Conservation (phyloP, 2,329 filamentous ascomycete species). For the Trichophyton mentagrophytes region DNA sequence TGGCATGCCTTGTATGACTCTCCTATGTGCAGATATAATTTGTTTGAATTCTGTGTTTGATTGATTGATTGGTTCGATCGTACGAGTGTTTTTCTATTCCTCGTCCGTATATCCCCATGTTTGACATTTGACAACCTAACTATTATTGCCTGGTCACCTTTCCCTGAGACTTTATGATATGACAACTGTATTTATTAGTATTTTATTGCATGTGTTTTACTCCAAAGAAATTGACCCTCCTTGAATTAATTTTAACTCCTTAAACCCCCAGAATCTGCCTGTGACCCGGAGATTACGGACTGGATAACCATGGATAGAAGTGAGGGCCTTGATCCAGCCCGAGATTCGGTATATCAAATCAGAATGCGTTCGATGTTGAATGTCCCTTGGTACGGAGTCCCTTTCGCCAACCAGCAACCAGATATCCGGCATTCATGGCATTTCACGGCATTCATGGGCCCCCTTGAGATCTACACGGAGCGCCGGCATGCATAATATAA, state of each 20-base stretch:
- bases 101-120: not conserved
- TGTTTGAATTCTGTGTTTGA: no score
- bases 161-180: not conserved
- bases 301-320: not conserved
- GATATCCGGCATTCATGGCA: not conserved
- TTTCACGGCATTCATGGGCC: no score
- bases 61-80: not conserved
- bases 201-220: not conserved
- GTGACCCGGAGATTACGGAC: no score
- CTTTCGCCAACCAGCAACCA: not conserved
- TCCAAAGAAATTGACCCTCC: not conserved
- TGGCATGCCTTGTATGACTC: conserved; percentile 1
- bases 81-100: not conserved
- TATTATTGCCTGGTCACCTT: not conserved
- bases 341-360: not conserved
- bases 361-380: not conserved
- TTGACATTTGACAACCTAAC: not conserved
- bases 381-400: not conserved
- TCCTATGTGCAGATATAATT: not conserved
- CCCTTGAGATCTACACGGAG: no score
- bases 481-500: no score
- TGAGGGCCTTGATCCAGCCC: not conserved
- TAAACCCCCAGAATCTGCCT: no score
- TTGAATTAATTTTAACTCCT: not conserved
- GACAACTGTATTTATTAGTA: no score